Percentiles rank a stretch among this genome's conserved stretches.
Evolutionary conservation across 1,284 basidiomycete genomes (phyloP).

Genomic region (Tylopilus sp.): DNA sequence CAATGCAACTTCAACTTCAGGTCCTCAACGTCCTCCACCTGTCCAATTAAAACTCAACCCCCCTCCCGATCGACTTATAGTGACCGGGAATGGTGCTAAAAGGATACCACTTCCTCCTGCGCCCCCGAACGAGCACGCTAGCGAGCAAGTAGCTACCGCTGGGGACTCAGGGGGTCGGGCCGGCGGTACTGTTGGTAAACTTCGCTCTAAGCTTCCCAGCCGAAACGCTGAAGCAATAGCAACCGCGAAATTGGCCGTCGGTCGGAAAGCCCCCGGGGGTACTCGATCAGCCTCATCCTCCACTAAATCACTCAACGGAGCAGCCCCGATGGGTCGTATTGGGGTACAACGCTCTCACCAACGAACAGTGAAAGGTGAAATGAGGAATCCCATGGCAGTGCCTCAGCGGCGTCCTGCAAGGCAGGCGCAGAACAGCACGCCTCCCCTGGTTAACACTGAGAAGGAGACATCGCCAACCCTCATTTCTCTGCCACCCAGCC

Average conservation of each 20-base stretch:
- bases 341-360: constrained; percentile 14
- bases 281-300: constrained; percentile 7
- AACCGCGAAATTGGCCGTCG: neutral
- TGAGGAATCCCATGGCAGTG: constrained; percentile 1
- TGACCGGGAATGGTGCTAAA: constrained; percentile 32
- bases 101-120: constrained; percentile 33
- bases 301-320: constrained; percentile 10
- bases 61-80: constrained; percentile 21
- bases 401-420: constrained; percentile 10
- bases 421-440: constrained; percentile 10
- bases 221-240: constrained; percentile 2
- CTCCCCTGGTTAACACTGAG: constrained; percentile 14
- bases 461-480: constrained; percentile 19
- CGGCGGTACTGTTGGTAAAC: constrained; percentile 1
- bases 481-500: constrained; percentile 33
- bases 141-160: constrained; percentile 5
- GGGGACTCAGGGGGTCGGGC: neutral
- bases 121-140: constrained; percentile 2
- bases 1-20: constrained; percentile 12
- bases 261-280: constrained; percentile 12
- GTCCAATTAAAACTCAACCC: constrained; percentile 27
- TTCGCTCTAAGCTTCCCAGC: constrained; percentile 14
- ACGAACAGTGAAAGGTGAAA: constrained; percentile 12
- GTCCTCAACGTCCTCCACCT: constrained; percentile 29
- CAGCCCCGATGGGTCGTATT: neutral